These are phyloP conservation scores for Alternaria ventricosa DNA, from an alignment of 2,329 filamentous ascomycete genomes.

Conservation along the genomic window DNA sequence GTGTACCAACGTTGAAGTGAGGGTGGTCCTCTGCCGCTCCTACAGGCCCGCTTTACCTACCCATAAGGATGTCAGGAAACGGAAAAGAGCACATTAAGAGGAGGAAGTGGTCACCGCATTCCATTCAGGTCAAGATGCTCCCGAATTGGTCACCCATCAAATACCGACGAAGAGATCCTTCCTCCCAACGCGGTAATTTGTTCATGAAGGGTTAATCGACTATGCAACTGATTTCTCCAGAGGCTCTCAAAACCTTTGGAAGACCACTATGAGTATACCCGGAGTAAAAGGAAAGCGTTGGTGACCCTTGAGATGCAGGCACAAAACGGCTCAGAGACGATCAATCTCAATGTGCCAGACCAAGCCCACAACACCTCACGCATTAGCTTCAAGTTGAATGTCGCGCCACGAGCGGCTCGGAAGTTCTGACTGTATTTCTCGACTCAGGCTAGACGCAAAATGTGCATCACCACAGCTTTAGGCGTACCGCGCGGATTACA, in stretches of 20 bases:
- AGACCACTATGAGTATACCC: not conserved
- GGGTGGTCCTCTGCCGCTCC: not conserved
- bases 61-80: constrained; percentile 15
- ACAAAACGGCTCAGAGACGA: not conserved
- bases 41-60: not conserved
- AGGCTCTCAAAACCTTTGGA: not conserved
- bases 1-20: constrained; percentile 46
- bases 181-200: not conserved
- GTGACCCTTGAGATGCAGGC: not conserved
- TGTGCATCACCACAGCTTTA: not conserved
- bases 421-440: not conserved
- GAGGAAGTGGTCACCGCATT: not conserved
- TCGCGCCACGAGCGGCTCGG: not conserved
- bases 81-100: not conserved
- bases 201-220: too few relatives aligned
- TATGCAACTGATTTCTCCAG: too few relatives aligned
- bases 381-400: not conserved
- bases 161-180: not conserved
- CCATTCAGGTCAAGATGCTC: not conserved
- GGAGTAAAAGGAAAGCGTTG: not conserved
- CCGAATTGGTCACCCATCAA: not conserved
- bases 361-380: not conserved
- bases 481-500: not conserved
- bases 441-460: not conserved
- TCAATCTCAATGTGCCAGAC: not conserved